Base-by-base conservation (phyloP, 768 basidiomycete genomes). In the Tubosaeta sp. region DNA sequence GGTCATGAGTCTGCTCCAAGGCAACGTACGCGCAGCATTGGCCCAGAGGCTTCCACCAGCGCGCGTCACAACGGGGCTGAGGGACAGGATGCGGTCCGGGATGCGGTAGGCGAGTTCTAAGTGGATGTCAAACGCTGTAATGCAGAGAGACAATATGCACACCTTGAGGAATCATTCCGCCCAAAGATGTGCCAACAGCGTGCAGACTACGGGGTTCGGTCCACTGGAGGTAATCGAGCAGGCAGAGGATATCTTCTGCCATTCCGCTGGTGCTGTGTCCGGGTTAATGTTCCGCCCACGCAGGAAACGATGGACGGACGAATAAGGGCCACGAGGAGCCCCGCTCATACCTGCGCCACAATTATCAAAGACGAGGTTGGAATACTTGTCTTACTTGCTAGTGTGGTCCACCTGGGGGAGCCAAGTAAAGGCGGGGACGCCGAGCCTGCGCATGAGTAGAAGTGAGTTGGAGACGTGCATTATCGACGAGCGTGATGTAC, bases 101-200 rank as follows among this genome's bases (percentile, higher is more conserved):
- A 90, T 84, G 19, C 77, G 76, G 41, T 65, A 74, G 0, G 88
- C 81, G 3, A 92, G 74, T 60, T 92, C 91, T 91, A 52, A 41
- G 19, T 10, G 27, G 13, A 27, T 6, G 26, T 58, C 25, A 39
- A 43, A 33, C n/a, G 9, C 16, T n/a, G n/a, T 7, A 6, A 17
- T 3, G 7, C 17, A 10, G 16, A 49, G n/a, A 41, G 11, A 17
- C n/a, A 17, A 1, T 35, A 22, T 26, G 35, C 57, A 13, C 63
- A 85, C 86, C 85, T 70, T 88, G 86, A 0, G 87, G 81, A 46
- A 90, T 88, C 90, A 91, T 92, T 6, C 90, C 90, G 2, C 91
- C 91, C 5, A 93, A 66, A 35, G 87, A 89, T 22, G 81, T 69
- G 8, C 91, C 86, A 19, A 92, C 84, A 32, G 92, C 67, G 60